Conservation (phyloP, 805 yeast genomes). For the Saccharomycopsis javanensis region DNA sequence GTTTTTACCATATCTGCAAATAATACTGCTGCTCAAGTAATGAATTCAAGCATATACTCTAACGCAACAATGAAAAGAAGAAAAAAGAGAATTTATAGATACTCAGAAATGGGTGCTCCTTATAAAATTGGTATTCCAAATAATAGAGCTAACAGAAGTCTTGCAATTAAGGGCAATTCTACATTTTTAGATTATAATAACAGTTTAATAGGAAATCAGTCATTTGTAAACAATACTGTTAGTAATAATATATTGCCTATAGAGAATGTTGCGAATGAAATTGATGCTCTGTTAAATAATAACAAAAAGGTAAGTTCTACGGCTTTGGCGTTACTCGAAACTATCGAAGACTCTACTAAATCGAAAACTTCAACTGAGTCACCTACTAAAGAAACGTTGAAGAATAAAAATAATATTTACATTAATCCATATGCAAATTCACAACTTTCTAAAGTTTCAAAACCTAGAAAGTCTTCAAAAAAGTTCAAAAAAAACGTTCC, state of each 20-base stretch:
- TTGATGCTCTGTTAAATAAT: not conserved
- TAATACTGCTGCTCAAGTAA: not conserved
- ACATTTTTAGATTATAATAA: conserved; percentile 1
- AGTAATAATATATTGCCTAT: not conserved
- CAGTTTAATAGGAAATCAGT: not conserved
- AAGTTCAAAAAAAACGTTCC: not conserved
- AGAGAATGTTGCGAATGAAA: not conserved
- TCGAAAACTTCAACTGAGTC: not conserved
- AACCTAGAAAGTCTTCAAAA: not conserved
- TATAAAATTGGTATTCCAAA: conserved; percentile 9
- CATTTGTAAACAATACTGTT: not conserved
- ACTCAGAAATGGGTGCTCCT: conserved; percentile 11
- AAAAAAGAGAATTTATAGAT: conserved; percentile 5
- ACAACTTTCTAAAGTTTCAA: conserved; percentile 6
- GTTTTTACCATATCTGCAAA: not conserved
- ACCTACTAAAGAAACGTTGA: not conserved
- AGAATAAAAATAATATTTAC: conserved; percentile 10
- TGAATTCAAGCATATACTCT: not conserved
- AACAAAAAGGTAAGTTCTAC: conserved; percentile 10
- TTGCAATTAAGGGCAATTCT: not conserved
- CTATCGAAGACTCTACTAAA: conserved; percentile 4
- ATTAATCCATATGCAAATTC: conserved; percentile 14
- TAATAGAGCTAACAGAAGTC: not conserved
- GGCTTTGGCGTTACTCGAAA: conserved; percentile 11
- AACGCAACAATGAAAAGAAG: conserved; percentile 2